Evolutionary conservation across 352 stramenopile species (phyloP).

Genomic region (Globisporangium apiculatum): DNA sequence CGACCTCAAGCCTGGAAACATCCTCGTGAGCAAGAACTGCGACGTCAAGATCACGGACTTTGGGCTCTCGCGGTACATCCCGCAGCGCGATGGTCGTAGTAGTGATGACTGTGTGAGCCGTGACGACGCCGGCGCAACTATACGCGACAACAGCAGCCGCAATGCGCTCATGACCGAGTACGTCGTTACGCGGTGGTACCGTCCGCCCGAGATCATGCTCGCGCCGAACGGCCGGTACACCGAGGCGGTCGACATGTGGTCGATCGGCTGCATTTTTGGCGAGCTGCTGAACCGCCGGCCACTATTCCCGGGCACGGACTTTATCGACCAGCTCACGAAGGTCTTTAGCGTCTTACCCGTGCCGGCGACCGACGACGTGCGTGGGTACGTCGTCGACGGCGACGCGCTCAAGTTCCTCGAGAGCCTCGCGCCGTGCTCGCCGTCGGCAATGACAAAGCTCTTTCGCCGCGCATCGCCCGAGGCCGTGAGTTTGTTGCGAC

Average conservation of each 20-base stretch:
- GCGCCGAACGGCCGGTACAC: slow-evolving; percentile 72
- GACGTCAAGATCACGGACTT: slow-evolving; percentile 86
- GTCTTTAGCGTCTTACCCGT: slow-evolving; percentile 72
- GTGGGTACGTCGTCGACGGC: slow-evolving; percentile 65
- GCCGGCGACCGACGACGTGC: slow-evolving; percentile 51
- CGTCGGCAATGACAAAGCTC: slow-evolving; percentile 54
- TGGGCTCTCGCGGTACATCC: slow-evolving; percentile 66
- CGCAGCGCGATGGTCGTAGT: slow-evolving; percentile 7
- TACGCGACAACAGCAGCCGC: too few species aligned
- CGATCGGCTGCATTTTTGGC: slow-evolving; percentile 91
- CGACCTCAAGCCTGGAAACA: slow-evolving; percentile 79
- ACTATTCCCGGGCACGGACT: slow-evolving; percentile 70
- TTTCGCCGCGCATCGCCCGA: slow-evolving; percentile 66
- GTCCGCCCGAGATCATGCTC: too few species aligned
- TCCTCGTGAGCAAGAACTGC: slow-evolving; percentile 82
- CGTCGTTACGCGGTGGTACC: too few species aligned
- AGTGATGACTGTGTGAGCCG: slow-evolving; percentile 9
- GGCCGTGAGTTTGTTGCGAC: slow-evolving; percentile 55
- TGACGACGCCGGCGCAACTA: background rate
- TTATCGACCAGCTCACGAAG: slow-evolving; percentile 73
- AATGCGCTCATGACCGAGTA: background rate
- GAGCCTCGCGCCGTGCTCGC: slow-evolving; percentile 60
- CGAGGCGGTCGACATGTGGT: slow-evolving; percentile 84
- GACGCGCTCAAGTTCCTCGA: slow-evolving; percentile 76
- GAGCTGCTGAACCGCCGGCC: slow-evolving; percentile 80